Base-by-base conservation (phyloP, 169 alveolate species). In the Sarcocystis neurona region DNA sequence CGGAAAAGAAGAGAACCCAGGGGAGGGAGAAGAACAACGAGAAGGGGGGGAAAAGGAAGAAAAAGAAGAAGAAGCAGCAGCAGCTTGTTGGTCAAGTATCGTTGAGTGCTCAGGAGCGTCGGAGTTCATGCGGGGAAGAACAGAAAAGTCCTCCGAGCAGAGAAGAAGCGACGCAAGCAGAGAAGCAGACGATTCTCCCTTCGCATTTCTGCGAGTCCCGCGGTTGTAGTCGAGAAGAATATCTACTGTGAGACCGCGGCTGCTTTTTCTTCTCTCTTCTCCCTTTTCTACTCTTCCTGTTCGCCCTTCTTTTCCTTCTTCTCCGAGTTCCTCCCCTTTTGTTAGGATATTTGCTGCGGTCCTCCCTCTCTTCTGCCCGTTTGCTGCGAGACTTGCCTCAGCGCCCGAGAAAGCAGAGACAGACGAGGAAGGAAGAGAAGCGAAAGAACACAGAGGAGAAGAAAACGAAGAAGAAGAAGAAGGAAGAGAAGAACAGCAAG, bases 171-270 rank as follows among this genome's bases (percentile, higher is more conserved):
- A 18, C 37, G 75, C 75, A 20, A 63, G 75, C 27, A 63, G 20
- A 20, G 75, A 63, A 43, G 75, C 75, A n/a, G 75, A 63, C 32
- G 72, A 58, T 30, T 3, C 10, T n/a, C 75, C 75, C 3, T 2
- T 72, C 82, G 34, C 41, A 39, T 72, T 56, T 72, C 2, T 72
- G 6, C 82, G 47, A 12, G 82, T 72, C 6, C 82, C 82, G 3
- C 82, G 20, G 10, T 23, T 3, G 46, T 12, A 39, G 18, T 72
- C 82, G 58, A 72, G 18, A 1, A 72, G 34, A 39, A 72, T 37
- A 39, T 43, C 34, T 2, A 72, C 82, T 56, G 34, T 23, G 66
- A 53, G 23, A 53, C 12, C 30, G 12, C 66, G 12, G 30, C 23
- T 12, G 66, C 12, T 53, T 23, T 53, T 23, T 53, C 66, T 12